Evolutionary conservation across 257 asterid species (phyloP).

Genomic region (Nyctanthes arbortristis): DNA sequence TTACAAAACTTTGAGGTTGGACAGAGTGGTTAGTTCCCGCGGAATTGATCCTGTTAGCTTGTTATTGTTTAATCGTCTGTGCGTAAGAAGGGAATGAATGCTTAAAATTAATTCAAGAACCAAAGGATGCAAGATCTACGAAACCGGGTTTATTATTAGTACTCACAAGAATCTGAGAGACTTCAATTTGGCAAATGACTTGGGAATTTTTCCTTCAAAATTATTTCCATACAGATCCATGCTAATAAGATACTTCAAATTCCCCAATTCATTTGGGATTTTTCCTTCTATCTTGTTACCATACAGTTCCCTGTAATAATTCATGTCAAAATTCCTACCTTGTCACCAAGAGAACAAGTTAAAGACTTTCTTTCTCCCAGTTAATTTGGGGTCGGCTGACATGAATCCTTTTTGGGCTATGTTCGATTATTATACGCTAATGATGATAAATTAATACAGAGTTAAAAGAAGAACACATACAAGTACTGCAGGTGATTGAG

Average conservation of each 20-base stretch:
- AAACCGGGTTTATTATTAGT: neutral
- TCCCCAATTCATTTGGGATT: conserved; percentile 77
- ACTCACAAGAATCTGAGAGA: conserved; percentile 81
- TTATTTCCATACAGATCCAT: conserved; percentile 79
- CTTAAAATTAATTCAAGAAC: neutral
- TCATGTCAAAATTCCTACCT: conserved; percentile 12
- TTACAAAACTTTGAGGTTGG: conserved; percentile 76
- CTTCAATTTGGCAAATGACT: conserved; percentile 65
- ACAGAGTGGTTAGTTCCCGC: conserved; percentile 72
- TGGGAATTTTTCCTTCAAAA: conserved; percentile 66
- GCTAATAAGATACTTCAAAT: conserved; percentile 66
- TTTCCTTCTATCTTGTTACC: conserved; percentile 58
- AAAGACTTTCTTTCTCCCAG: no score
- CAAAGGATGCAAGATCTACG: neutral
- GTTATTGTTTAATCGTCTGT: conserved; percentile 78
- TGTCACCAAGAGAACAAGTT: conserved; percentile 8
- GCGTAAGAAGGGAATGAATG: neutral
- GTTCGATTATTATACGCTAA: neutral
- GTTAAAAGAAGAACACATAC: conserved; percentile 50
- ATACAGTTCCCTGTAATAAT: conserved; percentile 81
- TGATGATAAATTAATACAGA: no score
- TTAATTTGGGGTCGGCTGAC: no score
- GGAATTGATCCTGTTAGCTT: conserved; percentile 82
- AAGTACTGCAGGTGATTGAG: conserved; percentile 79
- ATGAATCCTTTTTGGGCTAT: neutral